phyloP scores from a whole-genome alignment of 2,329 filamentous ascomycete species.

The Penicillium sp. region DNA sequence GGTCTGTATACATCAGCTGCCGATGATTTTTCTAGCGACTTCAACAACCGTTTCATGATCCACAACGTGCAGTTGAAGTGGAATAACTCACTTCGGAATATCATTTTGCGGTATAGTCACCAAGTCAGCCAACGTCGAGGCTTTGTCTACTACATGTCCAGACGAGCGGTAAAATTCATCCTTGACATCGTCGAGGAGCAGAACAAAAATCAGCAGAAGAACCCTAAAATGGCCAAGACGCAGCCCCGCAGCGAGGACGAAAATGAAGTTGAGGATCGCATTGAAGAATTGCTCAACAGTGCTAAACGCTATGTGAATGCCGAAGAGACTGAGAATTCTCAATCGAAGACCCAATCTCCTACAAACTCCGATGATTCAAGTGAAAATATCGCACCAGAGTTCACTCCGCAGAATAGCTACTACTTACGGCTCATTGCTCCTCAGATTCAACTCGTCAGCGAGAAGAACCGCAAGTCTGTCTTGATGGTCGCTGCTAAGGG shows the following conservation, averaged over 20 bases:
- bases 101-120: conserved; percentile 94
- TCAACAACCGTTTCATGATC: conserved; percentile 97
- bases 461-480: conserved; percentile 97
- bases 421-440: conserved; percentile 93
- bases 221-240: conserved; percentile 37
- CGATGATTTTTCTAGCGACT: conserved; percentile 87
- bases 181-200: conserved; percentile 97
- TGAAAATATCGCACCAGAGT: conserved; percentile 82
- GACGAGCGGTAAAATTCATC: conserved; percentile 95
- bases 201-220: conserved; percentile 67
- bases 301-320: conserved; percentile 80
- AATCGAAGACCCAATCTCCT: conserved; percentile 46
- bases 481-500: conserved; percentile 95
- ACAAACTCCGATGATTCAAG: conserved; percentile 59
- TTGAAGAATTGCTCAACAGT: conserved; percentile 82
- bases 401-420: conserved; percentile 89
- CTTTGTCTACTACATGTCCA: conserved; percentile 97
- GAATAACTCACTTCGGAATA: conserved; percentile 95
- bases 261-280: conserved; percentile 73
- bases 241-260: conserved; percentile 55
- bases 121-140: conserved; percentile 94
- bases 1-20: conserved; percentile 70
- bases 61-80: conserved; percentile 98
- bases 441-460: conserved; percentile 96
- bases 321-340: conserved; percentile 58